A percentile compares a stretch with the other conserved stretches of the same genome.
Evolutionary conservation across 1,284 basidiomycete genomes (phyloP).

Genomic region (Coniferiporia sulphurascens): DNA sequence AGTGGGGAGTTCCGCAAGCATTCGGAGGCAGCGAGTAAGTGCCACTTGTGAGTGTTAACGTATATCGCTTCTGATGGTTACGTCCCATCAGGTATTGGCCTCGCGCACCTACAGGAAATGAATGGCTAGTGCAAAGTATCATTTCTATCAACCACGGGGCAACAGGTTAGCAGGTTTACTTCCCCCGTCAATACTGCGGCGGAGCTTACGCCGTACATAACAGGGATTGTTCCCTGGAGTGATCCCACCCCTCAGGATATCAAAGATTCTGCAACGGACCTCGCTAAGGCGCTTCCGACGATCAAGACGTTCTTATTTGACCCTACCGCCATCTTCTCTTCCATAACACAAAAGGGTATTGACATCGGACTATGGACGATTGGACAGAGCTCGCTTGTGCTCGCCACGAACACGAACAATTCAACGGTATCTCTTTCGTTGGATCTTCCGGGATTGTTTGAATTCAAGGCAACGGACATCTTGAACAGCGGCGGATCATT

Average conservation of each 20-base stretch:
- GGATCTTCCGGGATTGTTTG: constrained; percentile 23
- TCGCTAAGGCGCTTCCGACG: constrained; percentile 41
- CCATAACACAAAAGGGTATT: constrained; percentile 27
- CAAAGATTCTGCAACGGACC: constrained; percentile 47
- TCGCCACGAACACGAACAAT: constrained; percentile 41
- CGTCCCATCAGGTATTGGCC: constrained; percentile 54
- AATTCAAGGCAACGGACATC: constrained; percentile 28
- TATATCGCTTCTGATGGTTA: background rate
- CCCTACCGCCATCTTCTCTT: constrained; percentile 30
- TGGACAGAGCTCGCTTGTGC: constrained; percentile 34
- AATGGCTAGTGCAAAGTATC: constrained; percentile 60
- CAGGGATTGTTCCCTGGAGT: constrained; percentile 63
- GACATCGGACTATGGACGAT: constrained; percentile 43
- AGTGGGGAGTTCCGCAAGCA: constrained; percentile 76
- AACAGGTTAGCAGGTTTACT: constrained; percentile 35
- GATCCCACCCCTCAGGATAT: constrained; percentile 61
- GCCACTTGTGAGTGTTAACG: background rate
- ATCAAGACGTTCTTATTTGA: constrained; percentile 39
- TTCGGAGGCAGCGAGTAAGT: constrained; percentile 61
- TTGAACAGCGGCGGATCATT: constrained; percentile 30
- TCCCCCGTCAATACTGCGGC: too few species aligned
- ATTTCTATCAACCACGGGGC: constrained; percentile 69
- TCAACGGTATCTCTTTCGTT: constrained; percentile 27
- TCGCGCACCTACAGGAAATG: constrained; percentile 58
- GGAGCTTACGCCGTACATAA: background rate